phyloP scores from a whole-genome alignment of 345 rosid species.

The Angophora floribunda region DNA sequence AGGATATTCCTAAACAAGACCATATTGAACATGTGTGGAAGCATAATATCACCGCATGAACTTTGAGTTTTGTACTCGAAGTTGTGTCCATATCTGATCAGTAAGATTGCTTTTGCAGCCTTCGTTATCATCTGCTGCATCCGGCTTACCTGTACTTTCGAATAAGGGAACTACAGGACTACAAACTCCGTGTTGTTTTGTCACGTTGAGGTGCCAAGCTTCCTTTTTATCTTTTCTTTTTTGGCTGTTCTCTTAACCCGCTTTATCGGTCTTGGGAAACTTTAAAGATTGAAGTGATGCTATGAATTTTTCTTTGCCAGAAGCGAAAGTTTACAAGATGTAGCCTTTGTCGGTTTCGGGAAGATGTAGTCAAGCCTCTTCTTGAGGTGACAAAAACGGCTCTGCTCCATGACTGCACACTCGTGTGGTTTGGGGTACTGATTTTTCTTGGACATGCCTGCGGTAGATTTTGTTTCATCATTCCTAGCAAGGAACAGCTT shows the following conservation, averaged over 20 bases:
- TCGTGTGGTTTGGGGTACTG: slow-evolving; percentile 74
- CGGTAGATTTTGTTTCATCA: neutral
- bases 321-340: neutral
- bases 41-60: neutral
- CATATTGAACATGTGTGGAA: no score
- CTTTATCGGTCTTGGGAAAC: slow-evolving; percentile 41
- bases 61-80: neutral
- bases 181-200: slow-evolving; percentile 76
- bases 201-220: slow-evolving; percentile 81
- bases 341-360: slow-evolving; percentile 25
- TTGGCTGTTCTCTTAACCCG: neutral
- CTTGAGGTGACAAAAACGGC: slow-evolving; percentile 41
- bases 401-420: slow-evolving; percentile 55
- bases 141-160: slow-evolving; percentile 84
- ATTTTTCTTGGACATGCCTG: neutral
- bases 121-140: slow-evolving; percentile 76
- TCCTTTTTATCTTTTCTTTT: neutral
- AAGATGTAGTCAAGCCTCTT: slow-evolving; percentile 57
- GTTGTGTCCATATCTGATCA: neutral
- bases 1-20: no score
- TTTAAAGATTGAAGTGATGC: neutral
- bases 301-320: neutral
- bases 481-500: neutral
- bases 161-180: slow-evolving; percentile 75
- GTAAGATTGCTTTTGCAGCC: slow-evolving; percentile 30